A percentile compares a stretch with the other conserved stretches of the same genome.
phyloP scores from a whole-genome alignment of 768 basidiomycete genomes.

The Epithele typhae region DNA sequence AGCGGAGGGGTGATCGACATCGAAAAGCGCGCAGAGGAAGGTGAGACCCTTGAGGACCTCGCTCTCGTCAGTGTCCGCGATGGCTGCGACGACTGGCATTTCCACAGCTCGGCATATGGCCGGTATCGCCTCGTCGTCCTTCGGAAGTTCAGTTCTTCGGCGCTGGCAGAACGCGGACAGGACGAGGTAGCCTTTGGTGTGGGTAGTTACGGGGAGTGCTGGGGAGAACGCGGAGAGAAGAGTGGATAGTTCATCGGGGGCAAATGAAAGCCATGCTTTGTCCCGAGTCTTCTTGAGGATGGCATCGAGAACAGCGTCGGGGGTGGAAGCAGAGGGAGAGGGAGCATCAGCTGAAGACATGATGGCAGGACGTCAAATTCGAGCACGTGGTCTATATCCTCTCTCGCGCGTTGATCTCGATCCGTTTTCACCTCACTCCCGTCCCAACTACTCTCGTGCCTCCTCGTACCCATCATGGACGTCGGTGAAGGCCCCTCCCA shows the following conservation, averaged over 20 bases:
- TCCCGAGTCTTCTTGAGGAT: slow-evolving; percentile 29
- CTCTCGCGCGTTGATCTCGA: slow-evolving; percentile 6
- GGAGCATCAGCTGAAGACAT: background rate
- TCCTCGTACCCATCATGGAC: slow-evolving; percentile 19
- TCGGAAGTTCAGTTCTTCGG: slow-evolving; percentile 33
- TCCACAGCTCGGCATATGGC: slow-evolving; percentile 47
- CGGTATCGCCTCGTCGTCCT: slow-evolving; percentile 40
- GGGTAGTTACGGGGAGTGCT: slow-evolving; percentile 34
- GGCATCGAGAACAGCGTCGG: slow-evolving; percentile 4
- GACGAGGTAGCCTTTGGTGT: slow-evolving; percentile 67
- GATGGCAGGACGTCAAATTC: background rate
- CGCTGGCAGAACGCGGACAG: slow-evolving; percentile 68
- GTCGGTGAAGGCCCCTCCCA: slow-evolving; percentile 21
- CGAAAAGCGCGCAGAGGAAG: slow-evolving; percentile 77
- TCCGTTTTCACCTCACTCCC: slow-evolving; percentile 6
- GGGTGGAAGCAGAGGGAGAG: slow-evolving; percentile 6
- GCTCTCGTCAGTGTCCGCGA: slow-evolving; percentile 54
- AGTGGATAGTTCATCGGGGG: slow-evolving; percentile 56
- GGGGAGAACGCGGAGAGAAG: slow-evolving; percentile 49
- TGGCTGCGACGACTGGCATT: slow-evolving; percentile 41
- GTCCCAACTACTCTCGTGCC: slow-evolving; percentile 1
- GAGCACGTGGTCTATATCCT: slow-evolving; percentile 10
- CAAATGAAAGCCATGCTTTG: slow-evolving; percentile 30
- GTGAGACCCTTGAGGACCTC: slow-evolving; percentile 52
- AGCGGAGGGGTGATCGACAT: slow-evolving; percentile 72